Percentiles rank a stretch among this genome's conserved stretches.
phyloP scores from a whole-genome alignment of 768 basidiomycete genomes.

The Auricularia auricula-judae region DNA sequence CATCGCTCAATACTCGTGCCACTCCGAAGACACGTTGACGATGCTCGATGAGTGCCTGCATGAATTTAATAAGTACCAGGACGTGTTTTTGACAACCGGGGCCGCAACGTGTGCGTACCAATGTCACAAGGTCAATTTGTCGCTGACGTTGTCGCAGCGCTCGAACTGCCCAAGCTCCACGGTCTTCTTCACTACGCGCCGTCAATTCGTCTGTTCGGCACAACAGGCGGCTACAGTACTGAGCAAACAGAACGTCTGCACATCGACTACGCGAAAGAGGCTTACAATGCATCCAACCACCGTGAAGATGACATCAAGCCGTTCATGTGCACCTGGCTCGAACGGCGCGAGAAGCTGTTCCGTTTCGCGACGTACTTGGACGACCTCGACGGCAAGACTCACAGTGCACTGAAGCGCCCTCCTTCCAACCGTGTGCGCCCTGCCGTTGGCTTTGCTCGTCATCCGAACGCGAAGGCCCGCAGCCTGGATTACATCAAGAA shows the following conservation, averaged over 20 bases:
- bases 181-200: conserved; percentile 23
- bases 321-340: not conserved
- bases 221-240: conserved; percentile 30
- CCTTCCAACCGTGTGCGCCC: not conserved
- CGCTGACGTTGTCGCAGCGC: conserved; percentile 7
- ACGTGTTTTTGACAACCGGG: conserved; percentile 20
- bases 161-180: conserved; percentile 35
- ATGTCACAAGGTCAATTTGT: too few relatives aligned
- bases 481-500: not conserved
- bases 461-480: not conserved
- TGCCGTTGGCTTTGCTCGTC: not conserved
- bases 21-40: conserved; percentile 19
- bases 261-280: conserved; percentile 16
- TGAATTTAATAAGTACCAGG: conserved; percentile 27
- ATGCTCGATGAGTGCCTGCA: conserved; percentile 17
- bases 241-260: conserved; percentile 29
- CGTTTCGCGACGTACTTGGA: not conserved
- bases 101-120: conserved; percentile 10
- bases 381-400: not conserved
- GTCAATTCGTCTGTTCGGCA: conserved; percentile 22
- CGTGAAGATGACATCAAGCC: conserved; percentile 14
- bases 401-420: not conserved
- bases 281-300: conserved; percentile 34
- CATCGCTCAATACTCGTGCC: conserved; percentile 23
- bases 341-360: not conserved